phyloP scores from a whole-genome alignment of 2,329 filamentous ascomycete species.

The Arthrobotrys pseudoclavata region DNA sequence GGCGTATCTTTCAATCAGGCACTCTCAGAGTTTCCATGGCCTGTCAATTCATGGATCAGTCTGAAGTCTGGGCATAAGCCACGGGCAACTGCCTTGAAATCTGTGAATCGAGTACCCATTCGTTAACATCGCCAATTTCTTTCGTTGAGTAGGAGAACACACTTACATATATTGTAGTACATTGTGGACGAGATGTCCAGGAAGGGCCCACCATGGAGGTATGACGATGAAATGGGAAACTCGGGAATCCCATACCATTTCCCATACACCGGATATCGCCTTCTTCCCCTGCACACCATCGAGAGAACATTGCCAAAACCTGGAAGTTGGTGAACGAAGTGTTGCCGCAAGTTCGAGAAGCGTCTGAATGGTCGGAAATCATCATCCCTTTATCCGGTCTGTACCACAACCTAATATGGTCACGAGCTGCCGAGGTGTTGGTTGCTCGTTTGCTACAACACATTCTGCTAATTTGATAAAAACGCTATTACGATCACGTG shows the following conservation, averaged over 20 bases:
- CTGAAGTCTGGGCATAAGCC: neutral
- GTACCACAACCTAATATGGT: conserved; percentile 12
- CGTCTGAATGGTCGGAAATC: conserved; percentile 59
- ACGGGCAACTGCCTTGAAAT: neutral
- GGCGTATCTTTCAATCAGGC: neutral
- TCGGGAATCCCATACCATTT: conserved; percentile 30
- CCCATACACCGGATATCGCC: neutral
- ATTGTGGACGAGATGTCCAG: conserved; percentile 8
- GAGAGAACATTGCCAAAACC: conserved; percentile 20
- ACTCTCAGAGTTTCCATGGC: neutral
- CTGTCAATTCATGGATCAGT: neutral
- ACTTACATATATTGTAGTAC: neutral
- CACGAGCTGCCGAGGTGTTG: conserved; percentile 40
- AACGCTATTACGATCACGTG: conserved; percentile 12
- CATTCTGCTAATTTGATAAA: neutral
- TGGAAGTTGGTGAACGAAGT: conserved; percentile 33
- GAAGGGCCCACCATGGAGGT: conserved; percentile 3
- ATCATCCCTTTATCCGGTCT: conserved; percentile 45
- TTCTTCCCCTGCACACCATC: neutral
- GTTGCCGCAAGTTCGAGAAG: conserved; percentile 34
- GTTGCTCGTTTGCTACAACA: conserved; percentile 19
- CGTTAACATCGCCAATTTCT: conserved; percentile 25
- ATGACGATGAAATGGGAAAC: conserved; percentile 19
- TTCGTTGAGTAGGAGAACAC: conserved; percentile 5
- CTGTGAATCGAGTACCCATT: neutral